Base-by-base conservation (phyloP, 495 filamentous ascomycete genomes). In the Daldinia caldariorum region DNA sequence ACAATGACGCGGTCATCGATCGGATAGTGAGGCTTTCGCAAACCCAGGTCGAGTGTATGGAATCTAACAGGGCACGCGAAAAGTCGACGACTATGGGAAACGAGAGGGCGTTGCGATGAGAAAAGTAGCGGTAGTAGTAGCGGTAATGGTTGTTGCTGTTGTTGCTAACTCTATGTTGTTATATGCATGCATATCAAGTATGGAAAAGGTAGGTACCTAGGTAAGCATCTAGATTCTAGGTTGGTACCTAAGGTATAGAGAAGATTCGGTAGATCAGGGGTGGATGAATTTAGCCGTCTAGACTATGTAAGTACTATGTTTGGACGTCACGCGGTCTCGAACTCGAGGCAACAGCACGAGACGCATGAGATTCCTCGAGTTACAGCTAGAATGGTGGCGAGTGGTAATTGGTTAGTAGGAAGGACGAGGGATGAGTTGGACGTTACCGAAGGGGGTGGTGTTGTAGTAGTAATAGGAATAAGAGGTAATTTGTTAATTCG, bases 1-100 rank as follows among this genome's bases (percentile, higher is more conserved):
- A 58, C 53, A 58, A 71, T 77, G 75, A 71, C 75, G 75, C 73
- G 69, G 63, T 77, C 75, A 77, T 77, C 61, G 65, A 61, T 70
- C 38, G 39, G 39, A 57, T 16, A 54, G 56, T 56, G 58, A 39
- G 37, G 47, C 35, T 59, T 66, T 67, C 65, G 61, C 41, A 47
- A 47, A 63, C 50, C 8, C 45, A 35, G 41, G 2, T 38, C 29
- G 34, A 32, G 68, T 32, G 12, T 22, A 45, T 54, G 20, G n/a
- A 50, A 39, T 47, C 26, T 57, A 41, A 35, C 13, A 38, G 34
- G 29, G 34, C 31, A 16, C 22, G 14, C 18, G 56, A 32, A 51
- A 32, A 51, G 37, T 50, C 47, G 41, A 22, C 34, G 41, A 22
- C 34, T 6, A 38, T 14, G 26, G 16, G 6, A 18, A 39, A 61